Conservation (phyloP, 1,284 basidiomycete genomes). For the Cutaneotrichosporon cyanovorans region DNA sequence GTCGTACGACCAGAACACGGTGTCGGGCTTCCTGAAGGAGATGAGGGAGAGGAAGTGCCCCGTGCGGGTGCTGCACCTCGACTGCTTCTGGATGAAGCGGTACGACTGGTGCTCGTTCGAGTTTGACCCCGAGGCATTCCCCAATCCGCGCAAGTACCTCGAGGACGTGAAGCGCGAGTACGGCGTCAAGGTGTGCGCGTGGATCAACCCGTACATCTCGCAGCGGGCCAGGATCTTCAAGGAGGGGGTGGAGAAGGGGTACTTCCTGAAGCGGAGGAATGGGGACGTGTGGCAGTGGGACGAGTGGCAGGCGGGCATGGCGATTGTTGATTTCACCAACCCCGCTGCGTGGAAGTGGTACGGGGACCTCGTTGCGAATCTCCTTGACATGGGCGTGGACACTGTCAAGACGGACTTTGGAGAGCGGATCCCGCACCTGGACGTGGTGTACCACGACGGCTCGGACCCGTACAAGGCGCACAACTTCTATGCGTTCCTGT, state of each 20-base stretch:
- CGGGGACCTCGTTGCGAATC: conserved; percentile 52
- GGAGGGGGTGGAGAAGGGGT: conserved; percentile 59
- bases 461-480: conserved; percentile 52
- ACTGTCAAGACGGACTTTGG: conserved; percentile 60
- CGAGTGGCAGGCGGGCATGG: conserved; percentile 42
- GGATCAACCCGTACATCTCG: conserved; percentile 51
- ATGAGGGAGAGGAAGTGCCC: conserved; percentile 61
- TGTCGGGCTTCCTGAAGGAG: conserved; percentile 60
- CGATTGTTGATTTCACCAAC: conserved; percentile 63
- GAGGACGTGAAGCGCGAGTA: conserved; percentile 61
- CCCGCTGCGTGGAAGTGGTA: conserved; percentile 63
- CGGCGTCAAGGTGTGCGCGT: conserved; percentile 62
- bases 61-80: conserved; percentile 69
- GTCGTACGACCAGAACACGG: conserved; percentile 58
- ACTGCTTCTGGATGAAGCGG: conserved; percentile 74
- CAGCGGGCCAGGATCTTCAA: conserved; percentile 63
- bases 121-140: conserved; percentile 67
- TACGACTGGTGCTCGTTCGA: conserved; percentile 73
- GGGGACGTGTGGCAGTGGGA: conserved; percentile 63
- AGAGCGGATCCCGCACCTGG: conserved; percentile 56
- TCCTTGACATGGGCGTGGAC: conserved; percentile 64
- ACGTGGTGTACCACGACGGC: conserved; percentile 59
- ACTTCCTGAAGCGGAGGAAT: conserved; percentile 61
- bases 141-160: conserved; percentile 61
- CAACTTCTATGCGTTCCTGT: conserved; percentile 55